Base-by-base conservation (phyloP, 495 filamentous ascomycete species). In the Cercophora newfieldiana region DNA sequence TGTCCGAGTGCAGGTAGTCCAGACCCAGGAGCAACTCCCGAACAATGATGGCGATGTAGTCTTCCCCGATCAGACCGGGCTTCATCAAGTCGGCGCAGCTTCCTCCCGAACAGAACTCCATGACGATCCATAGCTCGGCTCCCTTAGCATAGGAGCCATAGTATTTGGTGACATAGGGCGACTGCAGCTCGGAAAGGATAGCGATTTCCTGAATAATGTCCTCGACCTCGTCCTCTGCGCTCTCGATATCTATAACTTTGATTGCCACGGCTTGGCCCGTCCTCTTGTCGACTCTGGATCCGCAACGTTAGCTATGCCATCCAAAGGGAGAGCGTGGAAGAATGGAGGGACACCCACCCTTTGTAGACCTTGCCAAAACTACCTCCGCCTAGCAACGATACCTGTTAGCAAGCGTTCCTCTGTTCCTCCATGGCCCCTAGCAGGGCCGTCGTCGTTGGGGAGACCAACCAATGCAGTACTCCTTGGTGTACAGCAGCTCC, bases 121-220 rank as follows among this genome's bases (percentile, higher is more conserved):
- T 96, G 64, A 93, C 91, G 71, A 99, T 99, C 95, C 95, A 99
- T 63, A 99, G 82, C 75, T 97, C 89, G 2, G 92, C 94, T 21
- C 96, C 96, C 69, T 95, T 95, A 65, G 97, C 87, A 75, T 92
- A 99, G 37, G 94, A 97, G 33, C 94, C 93, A 79, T 95, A 90
- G 78, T 99, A 99, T 75, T 95, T 91, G 16, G 95, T 99, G 63
- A 99, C 95, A 73, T 94, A 94, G 8, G 91, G 91, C 26, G 93
- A 97, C 73, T 93, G 90, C 58, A 97, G 88, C 78, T 94, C 95
- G 14, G 94, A 96, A 56, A 99, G 82, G 68, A 99, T 97, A 31
- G 92, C 89, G 69, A 99, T 98, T 76, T 99, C 95, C 71, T 97
- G 92, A 71, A 98, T 97, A 72, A 99, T 98, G 77, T 99, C 95